Base-by-base conservation (phyloP, 176 grass and related monocot genomes). In the Triticum turgidum region DNA sequence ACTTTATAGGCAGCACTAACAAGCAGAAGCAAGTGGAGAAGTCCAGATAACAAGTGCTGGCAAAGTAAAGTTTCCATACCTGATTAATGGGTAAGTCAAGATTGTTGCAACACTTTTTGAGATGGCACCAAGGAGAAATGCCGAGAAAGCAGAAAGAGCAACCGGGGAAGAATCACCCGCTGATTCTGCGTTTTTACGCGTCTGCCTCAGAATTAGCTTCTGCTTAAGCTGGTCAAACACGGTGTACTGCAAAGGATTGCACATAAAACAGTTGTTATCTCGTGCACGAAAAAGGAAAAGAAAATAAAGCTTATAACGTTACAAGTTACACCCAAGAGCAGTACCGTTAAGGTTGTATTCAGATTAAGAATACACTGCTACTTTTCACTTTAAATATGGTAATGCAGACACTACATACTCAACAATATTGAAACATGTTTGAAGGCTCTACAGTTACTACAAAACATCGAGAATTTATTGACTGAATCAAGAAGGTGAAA, bases 201-300 rank as follows among this genome's bases (percentile, higher is more conserved):
- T 88, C 82, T 86, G 92, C 47, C 80, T 86, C 68, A 54, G 81
- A 78, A 99, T 35, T 77, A 94, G 73, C 63, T 73, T 94, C 22
- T 89, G 83, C 83, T 99, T 99, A 56, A 99, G 91, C 83, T 99
- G 94, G 89, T 99, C 97, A 87, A 99, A 99, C 69, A 85, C 92
- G 29, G 97, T 99, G 51, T 96, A 99, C 97, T 99, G 92, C 59
- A 83, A 68, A 86, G 86, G 67, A 38, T 80, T 66, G 12, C 1
- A 15, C 76, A 80, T 84, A 32, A 84, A 33, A 49, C 79, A 70
- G 24, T 61, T 27, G 30, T 54, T 24, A 54, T 24, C 62, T 77
- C 33, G 12, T 65, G 72, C 41, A 65, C 6, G 3, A 15, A 27
- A 51, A 51, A 21, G 13, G 42, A 12, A 54, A 52, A 59, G 20